Evolutionary conservation across 2,329 filamentous ascomycete species (phyloP), one percentile per base, ranked within the genome.

Genomic region (Colletotrichum viniferum): DNA sequence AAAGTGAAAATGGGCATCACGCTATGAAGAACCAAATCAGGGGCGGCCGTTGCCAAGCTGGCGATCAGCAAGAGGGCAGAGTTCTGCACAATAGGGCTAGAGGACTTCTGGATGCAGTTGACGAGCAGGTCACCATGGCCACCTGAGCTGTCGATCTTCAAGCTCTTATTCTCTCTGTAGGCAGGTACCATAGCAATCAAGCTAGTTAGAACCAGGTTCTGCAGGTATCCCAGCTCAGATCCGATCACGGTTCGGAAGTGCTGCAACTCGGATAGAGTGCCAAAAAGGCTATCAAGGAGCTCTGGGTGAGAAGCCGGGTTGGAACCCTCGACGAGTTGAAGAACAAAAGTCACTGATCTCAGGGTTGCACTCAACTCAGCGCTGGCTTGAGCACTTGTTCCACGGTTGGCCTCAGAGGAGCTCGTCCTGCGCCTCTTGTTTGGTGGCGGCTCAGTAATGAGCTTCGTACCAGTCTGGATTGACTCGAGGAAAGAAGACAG

Each of bases 1-100:
- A 98, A 98, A 0, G 97, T 98, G 86, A 99, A 99, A 68, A 99
- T 96, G 14, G 97, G 97, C 97, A 99, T 99, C 69, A 99, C 95
- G 79, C 96, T 98, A 85, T 99, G 96, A 73, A 99, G 89, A 4
- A 99, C 95, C 63, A 98, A 87, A 82, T 98, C 96, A 0, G 97
- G 97, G 0, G 95, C 95, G 78, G 96, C 94, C 52, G 94, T 94
- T 26, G 97, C 96, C 55, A 99, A 88, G 72, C 93, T 94, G 28
- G 96, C 96, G 73, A 98, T 95, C 30, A 99, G 88, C 10, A 98
- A 90, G 16, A 99, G 88, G 5, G 97, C 96, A 7, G 94, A 93
- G 81, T 98, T 98, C 82, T 98, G 97, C 8, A 99, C 96, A 77
- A 98, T 95, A 1, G 96, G 96, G 83, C 94, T 98, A 30, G 95